Base-by-base conservation (phyloP, 192 early-diverging fungal species). In the Coemansia sp. region DNA sequence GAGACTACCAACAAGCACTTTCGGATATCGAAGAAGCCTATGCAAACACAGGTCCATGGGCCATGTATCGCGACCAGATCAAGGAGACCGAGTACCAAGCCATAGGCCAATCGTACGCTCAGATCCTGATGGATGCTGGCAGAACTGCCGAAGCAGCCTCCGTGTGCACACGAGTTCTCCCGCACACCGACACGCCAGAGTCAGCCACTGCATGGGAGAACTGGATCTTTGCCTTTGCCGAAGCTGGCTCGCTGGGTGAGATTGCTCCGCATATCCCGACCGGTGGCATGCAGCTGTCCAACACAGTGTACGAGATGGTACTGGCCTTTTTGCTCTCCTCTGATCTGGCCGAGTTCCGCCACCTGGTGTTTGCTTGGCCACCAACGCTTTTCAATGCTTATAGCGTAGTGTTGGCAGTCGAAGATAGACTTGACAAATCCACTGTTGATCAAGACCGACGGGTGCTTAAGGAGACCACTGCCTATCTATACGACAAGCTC, bases 181-280 rank as follows among this genome's bases (percentile, higher is more conserved):
- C 81, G 9, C 67, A 88, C 1, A 24, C 11, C 8, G 46, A 39
- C 25, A 35, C 41, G 15, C 28, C 53, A 4, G 53, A 48, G 7
- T 30, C 65, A 0, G 50, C 29, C 19, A 60, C 53, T 20, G 60
- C 52, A 0, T 99, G 97, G 97, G 94, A 97, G 55, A 58, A 82
- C 18, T 95, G 93, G 94, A 77, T 98, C 4, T 90, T 86, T 61
- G 80, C 67, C n/a, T 97, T 98, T 76, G 83, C 86, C 9, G 87
- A 93, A 27, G 71, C 81, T 30, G 65, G 83, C 9, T 78, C 94
- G 42, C 70, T 98, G 34, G 65, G 85, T 71, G 81, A 64, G 14
- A 86, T 95, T 44, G 78, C 85, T 1, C 80, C 79, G 32, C 80
- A 73, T 68, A 87, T 99, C 30, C 97, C 97, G 9, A 81, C 81